These are phyloP conservation scores for Beauveria sp. DNA, from an alignment of 2,329 filamentous ascomycete genomes.

Conservation along the genomic window DNA sequence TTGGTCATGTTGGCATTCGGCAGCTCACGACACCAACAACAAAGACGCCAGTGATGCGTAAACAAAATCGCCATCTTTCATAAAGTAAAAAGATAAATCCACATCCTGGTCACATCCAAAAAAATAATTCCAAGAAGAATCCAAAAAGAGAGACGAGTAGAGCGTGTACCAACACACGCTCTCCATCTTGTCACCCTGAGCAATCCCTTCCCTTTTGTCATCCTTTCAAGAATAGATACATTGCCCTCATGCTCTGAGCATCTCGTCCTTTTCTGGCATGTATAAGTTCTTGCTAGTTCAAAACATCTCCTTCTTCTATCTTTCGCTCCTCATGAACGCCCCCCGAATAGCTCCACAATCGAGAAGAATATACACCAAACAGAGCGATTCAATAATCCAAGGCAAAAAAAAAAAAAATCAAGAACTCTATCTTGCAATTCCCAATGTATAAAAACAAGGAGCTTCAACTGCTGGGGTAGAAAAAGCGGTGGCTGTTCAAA, in stretches of 20 bases:
- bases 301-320: neutral
- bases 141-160: neutral
- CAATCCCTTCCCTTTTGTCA: neutral
- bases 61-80: too few relatives aligned
- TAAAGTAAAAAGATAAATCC: too few relatives aligned
- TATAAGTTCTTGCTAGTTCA: too few relatives aligned
- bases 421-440: conserved; percentile 1
- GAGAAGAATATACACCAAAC: neutral
- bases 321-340: conserved; percentile 1
- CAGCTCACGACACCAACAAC: too few relatives aligned
- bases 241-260: neutral
- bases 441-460: neutral
- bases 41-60: too few relatives aligned
- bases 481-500: neutral
- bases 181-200: neutral
- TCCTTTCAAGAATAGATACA: neutral
- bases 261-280: neutral
- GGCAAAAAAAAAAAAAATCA: neutral
- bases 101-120: neutral
- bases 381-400: neutral
- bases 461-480: neutral
- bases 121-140: neutral
- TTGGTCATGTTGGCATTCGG: too few relatives aligned
- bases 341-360: neutral
- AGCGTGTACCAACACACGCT: neutral